These are phyloP conservation scores for Phytophthora capsici DNA, from an alignment of 352 stramenopile species.

Conservation along the genomic window DNA sequence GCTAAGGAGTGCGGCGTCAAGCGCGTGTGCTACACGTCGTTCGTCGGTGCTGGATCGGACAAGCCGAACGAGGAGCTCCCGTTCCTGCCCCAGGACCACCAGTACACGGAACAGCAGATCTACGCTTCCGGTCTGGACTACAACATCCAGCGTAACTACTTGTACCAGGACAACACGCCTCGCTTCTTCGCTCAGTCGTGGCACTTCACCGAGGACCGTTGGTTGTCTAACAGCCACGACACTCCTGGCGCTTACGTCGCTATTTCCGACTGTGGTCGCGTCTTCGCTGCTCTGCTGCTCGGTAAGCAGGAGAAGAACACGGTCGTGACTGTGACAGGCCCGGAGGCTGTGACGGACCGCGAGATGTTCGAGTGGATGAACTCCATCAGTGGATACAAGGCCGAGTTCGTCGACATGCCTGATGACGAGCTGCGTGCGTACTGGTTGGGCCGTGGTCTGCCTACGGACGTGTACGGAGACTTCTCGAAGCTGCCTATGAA, in stretches of 20 bases:
- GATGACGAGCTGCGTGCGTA: constrained; percentile 33
- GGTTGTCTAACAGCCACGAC: constrained; percentile 38
- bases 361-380: constrained; percentile 37
- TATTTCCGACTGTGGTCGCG: constrained; percentile 28
- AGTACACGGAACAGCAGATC: constrained; percentile 30
- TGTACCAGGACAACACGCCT: constrained; percentile 47
- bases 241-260: constrained; percentile 32
- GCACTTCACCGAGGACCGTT: constrained; percentile 41
- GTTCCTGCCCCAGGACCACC: constrained; percentile 40
- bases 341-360: constrained; percentile 22
- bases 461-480: constrained; percentile 18
- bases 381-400: constrained; percentile 31
- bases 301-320: constrained; percentile 28
- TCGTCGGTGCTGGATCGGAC: constrained; percentile 25
- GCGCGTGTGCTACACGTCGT: constrained; percentile 42
- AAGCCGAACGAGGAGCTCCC: constrained; percentile 34
- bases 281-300: constrained; percentile 32
- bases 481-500: constrained; percentile 28
- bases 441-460: constrained; percentile 22
- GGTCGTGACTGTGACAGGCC: constrained; percentile 32
- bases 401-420: constrained; percentile 33
- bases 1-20: constrained; percentile 34
- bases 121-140: constrained; percentile 32
- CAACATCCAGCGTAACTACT: constrained; percentile 45
- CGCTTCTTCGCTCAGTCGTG: constrained; percentile 27